These are phyloP conservation scores for Colletotrichum kahawae DNA, from an alignment of 2,329 filamentous ascomycete genomes.

Conservation along the genomic window DNA sequence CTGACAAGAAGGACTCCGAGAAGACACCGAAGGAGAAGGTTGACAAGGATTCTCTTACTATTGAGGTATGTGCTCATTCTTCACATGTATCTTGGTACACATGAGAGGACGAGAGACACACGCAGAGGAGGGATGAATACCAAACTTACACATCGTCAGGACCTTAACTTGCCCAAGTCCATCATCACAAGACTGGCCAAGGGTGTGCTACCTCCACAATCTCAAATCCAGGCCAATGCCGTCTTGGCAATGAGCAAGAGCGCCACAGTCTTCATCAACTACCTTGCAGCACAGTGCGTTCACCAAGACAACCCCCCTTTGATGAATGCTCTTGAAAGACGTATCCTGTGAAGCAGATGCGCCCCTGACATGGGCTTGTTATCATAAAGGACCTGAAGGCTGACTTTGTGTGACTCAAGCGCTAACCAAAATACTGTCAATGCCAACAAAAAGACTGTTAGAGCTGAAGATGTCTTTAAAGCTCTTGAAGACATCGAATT, in stretches of 20 bases:
- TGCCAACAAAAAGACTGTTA: slow-evolving; percentile 79
- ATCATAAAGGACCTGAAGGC: background rate
- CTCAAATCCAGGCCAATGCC: slow-evolving; percentile 83
- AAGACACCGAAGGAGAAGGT: slow-evolving; percentile 31
- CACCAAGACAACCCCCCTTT: background rate
- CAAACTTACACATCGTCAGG: slow-evolving; percentile 45
- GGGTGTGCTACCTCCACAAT: slow-evolving; percentile 79
- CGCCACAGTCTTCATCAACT: slow-evolving; percentile 83
- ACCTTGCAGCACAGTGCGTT: slow-evolving; percentile 75
- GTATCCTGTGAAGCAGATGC: background rate
- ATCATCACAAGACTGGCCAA: slow-evolving; percentile 83
- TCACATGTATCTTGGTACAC: no score
- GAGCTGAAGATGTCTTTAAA: slow-evolving; percentile 76
- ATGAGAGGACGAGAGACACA: no score
- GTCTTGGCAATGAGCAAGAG: slow-evolving; percentile 81
- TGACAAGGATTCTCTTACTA: slow-evolving; percentile 47
- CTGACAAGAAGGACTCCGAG: slow-evolving; percentile 31
- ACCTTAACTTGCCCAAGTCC: slow-evolving; percentile 79
- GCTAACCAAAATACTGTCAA: slow-evolving; percentile 73
- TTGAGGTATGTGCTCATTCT: slow-evolving; percentile 50
- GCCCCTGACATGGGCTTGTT: background rate
- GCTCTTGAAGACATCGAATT: slow-evolving; percentile 81
- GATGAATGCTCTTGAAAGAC: background rate
- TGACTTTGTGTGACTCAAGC: slow-evolving; percentile 43
- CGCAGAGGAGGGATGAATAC: no score